These are phyloP conservation scores for Apophysomyces elegans DNA, from an alignment of 371 early-diverging fungal species.

Conservation along the genomic window DNA sequence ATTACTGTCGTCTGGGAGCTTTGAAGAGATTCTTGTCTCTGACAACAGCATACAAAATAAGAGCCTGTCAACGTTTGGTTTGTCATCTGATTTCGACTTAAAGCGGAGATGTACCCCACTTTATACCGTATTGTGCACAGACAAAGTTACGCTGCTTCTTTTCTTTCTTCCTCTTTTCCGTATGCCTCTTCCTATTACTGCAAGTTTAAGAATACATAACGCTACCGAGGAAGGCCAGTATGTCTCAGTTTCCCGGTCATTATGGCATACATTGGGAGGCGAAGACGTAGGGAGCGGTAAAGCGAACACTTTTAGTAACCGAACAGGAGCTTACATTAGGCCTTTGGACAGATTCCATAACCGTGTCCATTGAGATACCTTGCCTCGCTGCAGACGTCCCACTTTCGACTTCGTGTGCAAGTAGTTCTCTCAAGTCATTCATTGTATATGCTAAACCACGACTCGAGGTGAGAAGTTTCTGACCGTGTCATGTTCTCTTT, in stretches of 20 bases:
- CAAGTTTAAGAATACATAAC: conserved; percentile 17
- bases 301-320: not conserved
- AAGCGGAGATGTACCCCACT: conserved; percentile 6
- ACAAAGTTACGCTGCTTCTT: conserved; percentile 8
- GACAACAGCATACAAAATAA: not conserved
- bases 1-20: too few species aligned
- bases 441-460: conserved; percentile 19
- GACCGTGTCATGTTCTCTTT: not conserved
- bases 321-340: not conserved
- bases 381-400: conserved; percentile 18
- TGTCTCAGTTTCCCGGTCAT: conserved; percentile 18
- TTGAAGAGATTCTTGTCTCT: too few species aligned
- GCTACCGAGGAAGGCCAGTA: conserved; percentile 17
- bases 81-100: conserved; percentile 10
- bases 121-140: not conserved
- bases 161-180: not conserved
- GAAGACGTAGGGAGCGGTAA: not conserved
- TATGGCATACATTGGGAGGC: conserved; percentile 19
- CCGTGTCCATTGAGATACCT: conserved; percentile 25
- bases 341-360: conserved; percentile 2
- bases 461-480: not conserved
- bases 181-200: conserved; percentile 21
- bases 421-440: conserved; percentile 13
- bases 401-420: not conserved
- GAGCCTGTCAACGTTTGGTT: not conserved